phyloP scores from a whole-genome alignment of 306 rosid genomes.

The Comarum palustre region DNA sequence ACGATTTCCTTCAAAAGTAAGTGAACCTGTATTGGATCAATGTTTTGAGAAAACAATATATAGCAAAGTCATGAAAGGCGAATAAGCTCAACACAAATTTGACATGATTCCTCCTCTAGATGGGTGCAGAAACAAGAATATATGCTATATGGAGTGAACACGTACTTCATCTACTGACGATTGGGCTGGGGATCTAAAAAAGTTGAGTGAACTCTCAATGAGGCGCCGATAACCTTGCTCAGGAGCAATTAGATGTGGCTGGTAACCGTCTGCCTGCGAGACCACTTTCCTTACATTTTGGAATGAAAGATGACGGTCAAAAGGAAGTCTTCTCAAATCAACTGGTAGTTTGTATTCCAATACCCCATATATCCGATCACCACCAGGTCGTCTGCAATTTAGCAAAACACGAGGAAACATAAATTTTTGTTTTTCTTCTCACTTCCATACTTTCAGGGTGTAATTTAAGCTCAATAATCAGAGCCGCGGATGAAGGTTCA shows the following conservation, averaged over 20 bases:
- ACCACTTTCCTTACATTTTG: conserved; percentile 46
- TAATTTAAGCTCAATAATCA: background rate
- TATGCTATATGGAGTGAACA: background rate
- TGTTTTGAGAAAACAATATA: background rate
- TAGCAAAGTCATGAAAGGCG: background rate
- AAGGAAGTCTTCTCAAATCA: conserved; percentile 50
- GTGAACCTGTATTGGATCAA: conserved; percentile 39
- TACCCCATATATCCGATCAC: conserved; percentile 45
- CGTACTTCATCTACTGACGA: conserved; percentile 53
- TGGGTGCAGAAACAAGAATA: background rate
- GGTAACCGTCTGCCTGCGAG: conserved; percentile 56
- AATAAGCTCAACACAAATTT: background rate
- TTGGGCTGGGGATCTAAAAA: conserved; percentile 52
- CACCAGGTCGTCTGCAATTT: conserved; percentile 52
- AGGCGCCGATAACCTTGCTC: conserved; percentile 56
- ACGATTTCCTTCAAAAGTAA: conserved; percentile 46
- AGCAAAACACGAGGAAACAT: background rate
- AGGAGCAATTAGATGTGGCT: conserved; percentile 58
- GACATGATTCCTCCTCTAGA: background rate
- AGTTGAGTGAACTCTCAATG: conserved; percentile 44
- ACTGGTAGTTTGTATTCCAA: conserved; percentile 52
- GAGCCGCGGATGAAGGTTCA: background rate
- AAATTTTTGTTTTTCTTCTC: background rate
- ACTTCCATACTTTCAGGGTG: background rate
- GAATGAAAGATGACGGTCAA: conserved; percentile 44